Percentiles rank a stretch among this genome's conserved stretches.
Conservation (phyloP, 2,329 filamentous ascomycete genomes). For the Penicillium occitanis region DNA sequence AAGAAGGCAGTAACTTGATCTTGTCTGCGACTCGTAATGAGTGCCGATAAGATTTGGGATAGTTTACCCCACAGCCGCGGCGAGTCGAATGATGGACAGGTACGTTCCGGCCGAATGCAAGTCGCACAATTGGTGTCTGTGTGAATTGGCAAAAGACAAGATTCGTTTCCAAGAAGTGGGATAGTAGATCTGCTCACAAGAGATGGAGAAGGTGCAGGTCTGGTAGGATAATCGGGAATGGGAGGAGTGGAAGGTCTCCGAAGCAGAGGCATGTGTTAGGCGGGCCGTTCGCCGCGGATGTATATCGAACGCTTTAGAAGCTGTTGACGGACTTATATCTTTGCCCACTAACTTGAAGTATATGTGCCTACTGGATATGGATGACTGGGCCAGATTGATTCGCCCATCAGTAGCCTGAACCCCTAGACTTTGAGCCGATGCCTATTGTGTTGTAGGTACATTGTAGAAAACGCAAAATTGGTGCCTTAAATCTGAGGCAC, state of each 20-base stretch:
- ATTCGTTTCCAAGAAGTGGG: not conserved
- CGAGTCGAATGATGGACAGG: not conserved
- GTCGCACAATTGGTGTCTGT: not conserved
- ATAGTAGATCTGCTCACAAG: not conserved
- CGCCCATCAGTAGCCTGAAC: not conserved
- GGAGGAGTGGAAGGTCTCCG: not conserved
- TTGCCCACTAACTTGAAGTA: not conserved
- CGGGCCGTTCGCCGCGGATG: not conserved
- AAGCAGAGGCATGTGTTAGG: constrained; percentile 1
- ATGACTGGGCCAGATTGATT: not conserved
- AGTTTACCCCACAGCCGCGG: constrained; percentile 7
- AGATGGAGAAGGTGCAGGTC: not conserved
- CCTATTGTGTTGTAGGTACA: not conserved
- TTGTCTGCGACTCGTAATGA: not conserved
- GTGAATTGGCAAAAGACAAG: not conserved
- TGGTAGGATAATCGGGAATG: not conserved
- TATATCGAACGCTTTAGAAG: constrained; percentile 5
- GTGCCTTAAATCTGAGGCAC: not conserved
- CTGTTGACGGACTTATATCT: not conserved
- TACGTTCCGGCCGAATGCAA: not conserved
- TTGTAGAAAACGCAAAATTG: not conserved
- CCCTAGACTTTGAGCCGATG: not conserved
- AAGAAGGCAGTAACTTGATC: not conserved
- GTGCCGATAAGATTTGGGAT: constrained; percentile 11
- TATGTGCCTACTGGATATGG: not conserved